Conservation (phyloP, 2,329 filamentous ascomycete species). For the Talaromyces piceae region DNA sequence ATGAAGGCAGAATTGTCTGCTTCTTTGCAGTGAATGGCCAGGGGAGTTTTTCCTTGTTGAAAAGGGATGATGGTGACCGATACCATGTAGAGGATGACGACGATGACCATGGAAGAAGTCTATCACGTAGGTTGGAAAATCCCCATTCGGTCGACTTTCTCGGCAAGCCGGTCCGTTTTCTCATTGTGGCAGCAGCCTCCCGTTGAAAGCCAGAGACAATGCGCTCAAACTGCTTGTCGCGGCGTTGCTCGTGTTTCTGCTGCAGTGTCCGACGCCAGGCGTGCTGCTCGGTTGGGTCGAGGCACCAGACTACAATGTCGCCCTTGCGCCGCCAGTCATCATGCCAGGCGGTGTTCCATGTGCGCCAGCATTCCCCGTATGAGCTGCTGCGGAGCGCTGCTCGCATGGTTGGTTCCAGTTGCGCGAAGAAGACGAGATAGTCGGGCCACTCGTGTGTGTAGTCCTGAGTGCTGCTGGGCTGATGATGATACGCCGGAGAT, state of each 20-base stretch:
- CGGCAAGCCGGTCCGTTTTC: background rate
- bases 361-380: conserved; percentile 53
- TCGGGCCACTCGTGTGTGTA: conserved; percentile 37
- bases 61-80: background rate
- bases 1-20: background rate
- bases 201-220: conserved; percentile 27
- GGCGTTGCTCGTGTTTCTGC: conserved; percentile 15
- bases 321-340: conserved; percentile 55
- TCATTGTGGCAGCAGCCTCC: conserved; percentile 14
- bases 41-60: background rate
- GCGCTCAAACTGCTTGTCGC: conserved; percentile 29
- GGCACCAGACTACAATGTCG: conserved; percentile 57
- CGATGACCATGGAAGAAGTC: background rate
- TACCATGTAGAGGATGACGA: background rate
- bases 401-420: conserved; percentile 46
- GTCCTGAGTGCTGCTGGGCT: conserved; percentile 7
- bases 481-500: background rate
- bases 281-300: conserved; percentile 30
- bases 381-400: conserved; percentile 35
- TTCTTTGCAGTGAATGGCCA: conserved; percentile 7
- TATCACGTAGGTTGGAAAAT: background rate
- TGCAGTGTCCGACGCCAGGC: conserved; percentile 26
- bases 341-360: conserved; percentile 56
- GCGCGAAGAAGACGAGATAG: conserved; percentile 49
- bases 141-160: background rate